phyloP scores from a whole-genome alignment of 2,329 filamentous ascomycete genomes.

The Fusarium tupiense region DNA sequence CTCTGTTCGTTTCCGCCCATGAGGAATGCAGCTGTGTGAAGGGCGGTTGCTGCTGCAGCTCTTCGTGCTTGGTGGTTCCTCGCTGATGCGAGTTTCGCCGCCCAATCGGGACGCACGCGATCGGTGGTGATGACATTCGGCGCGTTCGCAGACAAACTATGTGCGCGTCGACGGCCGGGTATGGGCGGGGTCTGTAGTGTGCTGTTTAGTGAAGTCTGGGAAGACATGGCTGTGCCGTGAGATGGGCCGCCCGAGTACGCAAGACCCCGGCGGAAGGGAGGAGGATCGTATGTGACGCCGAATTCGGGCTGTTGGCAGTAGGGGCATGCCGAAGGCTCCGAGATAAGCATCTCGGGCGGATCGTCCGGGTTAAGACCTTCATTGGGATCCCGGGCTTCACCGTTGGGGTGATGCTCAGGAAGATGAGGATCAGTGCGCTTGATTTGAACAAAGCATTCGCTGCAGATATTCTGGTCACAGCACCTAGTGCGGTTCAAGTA shows the following conservation, averaged over 20 bases:
- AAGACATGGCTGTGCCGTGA: constrained; percentile 80
- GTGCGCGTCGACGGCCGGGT: constrained; percentile 58
- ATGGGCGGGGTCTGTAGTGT: constrained; percentile 52
- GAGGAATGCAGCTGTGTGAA: constrained; percentile 94
- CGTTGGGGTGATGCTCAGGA: constrained; percentile 76
- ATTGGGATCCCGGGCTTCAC: constrained; percentile 49
- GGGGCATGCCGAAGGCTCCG: constrained; percentile 90
- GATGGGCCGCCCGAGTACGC: constrained; percentile 63
- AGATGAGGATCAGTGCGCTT: constrained; percentile 92
- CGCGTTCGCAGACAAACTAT: constrained; percentile 80
- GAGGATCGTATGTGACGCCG: constrained; percentile 92
- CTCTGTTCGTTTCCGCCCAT: constrained; percentile 72
- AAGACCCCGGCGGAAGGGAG: constrained; percentile 86
- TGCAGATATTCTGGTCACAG: constrained; percentile 96
- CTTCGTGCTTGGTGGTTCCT: constrained; percentile 85
- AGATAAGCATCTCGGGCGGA: constrained; percentile 75
- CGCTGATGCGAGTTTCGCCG: constrained; percentile 85
- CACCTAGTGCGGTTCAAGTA: constrained; percentile 95
- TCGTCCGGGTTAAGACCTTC: constrained; percentile 57
- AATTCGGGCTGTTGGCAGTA: constrained; percentile 97
- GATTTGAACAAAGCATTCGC: constrained; percentile 98
- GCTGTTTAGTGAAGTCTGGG: constrained; percentile 81
- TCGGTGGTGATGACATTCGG: constrained; percentile 93
- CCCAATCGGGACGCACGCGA: constrained; percentile 92
- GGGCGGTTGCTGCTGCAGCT: constrained; percentile 89